Percentiles rank a stretch among this genome's conserved stretches.
Conservation (phyloP, 2,329 filamentous ascomycete species). For the Macrophomina pseudophaseolina region DNA sequence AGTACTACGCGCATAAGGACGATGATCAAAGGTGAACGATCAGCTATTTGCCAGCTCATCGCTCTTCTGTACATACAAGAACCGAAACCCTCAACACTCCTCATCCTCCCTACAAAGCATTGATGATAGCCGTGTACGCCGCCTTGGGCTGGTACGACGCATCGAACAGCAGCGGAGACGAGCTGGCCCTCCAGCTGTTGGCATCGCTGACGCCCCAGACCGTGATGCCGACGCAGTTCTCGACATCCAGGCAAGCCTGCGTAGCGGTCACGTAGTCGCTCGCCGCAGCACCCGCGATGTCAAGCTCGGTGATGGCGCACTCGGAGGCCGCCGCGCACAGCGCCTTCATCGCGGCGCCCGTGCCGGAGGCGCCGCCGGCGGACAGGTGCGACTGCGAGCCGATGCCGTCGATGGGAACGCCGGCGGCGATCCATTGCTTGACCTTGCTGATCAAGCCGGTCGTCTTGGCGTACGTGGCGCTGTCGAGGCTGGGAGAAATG, state of each 20-base stretch:
- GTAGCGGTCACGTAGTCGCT: conserved; percentile 62
- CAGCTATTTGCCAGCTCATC: too few species aligned
- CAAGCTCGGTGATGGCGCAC: conserved; percentile 70
- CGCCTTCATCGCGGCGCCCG: conserved; percentile 57
- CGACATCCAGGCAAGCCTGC: conserved; percentile 63
- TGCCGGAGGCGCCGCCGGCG: conserved; percentile 52
- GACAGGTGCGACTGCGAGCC: conserved; percentile 63
- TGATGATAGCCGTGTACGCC: conserved; percentile 42
- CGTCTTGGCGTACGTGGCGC: conserved; percentile 63
- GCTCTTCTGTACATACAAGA: too few species aligned
- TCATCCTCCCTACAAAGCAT: background rate
- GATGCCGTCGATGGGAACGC: conserved; percentile 70
- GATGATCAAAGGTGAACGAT: too few species aligned
- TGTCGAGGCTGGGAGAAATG: conserved; percentile 61
- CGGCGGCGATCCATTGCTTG: conserved; percentile 66
- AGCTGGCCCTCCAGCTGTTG: conserved; percentile 48
- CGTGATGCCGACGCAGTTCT: conserved; percentile 69
- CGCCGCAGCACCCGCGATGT: conserved; percentile 64
- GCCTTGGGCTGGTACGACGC: conserved; percentile 48
- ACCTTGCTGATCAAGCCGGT: conserved; percentile 63
- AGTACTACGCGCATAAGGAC: too few species aligned
- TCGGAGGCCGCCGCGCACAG: conserved; percentile 62
- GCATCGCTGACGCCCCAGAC: conserved; percentile 60
- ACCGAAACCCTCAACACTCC: too few species aligned
- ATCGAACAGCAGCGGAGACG: conserved; percentile 51